These are phyloP conservation scores for Pseudevernia furfuracea DNA, from an alignment of 495 filamentous ascomycete species.

Conservation along the genomic window DNA sequence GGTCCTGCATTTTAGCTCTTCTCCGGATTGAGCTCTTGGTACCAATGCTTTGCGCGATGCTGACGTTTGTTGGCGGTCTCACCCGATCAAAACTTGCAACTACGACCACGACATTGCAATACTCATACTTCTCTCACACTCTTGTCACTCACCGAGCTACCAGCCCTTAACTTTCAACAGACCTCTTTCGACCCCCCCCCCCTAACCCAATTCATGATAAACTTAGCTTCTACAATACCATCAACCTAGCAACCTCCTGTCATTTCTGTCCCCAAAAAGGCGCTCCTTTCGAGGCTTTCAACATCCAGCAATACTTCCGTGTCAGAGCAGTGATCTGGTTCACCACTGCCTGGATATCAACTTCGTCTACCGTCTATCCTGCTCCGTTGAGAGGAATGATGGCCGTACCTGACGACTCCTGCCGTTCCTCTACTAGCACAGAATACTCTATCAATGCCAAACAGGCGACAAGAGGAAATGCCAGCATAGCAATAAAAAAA, in stretches of 20 bases:
- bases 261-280: not conserved
- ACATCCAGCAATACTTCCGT: slow-evolving; percentile 3
- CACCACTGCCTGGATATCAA: slow-evolving; percentile 18
- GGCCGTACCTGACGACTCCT: slow-evolving; percentile 3
- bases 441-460: not conserved
- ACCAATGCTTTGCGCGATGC: not conserved
- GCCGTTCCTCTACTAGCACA: slow-evolving; percentile 14
- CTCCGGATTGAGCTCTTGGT: no score
- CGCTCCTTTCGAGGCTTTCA: slow-evolving; percentile 14
- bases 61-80: not conserved
- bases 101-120: slow-evolving; percentile 3
- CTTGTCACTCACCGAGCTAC: not conserved
- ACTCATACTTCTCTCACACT: not conserved
- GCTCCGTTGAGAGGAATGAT: not conserved
- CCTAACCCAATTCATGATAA: not conserved
- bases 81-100: not conserved
- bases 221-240: not conserved
- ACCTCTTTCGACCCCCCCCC: not conserved
- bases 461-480: slow-evolving; percentile 13
- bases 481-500: not conserved
- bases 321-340: slow-evolving; percentile 4
- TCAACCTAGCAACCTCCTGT: not conserved
- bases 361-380: slow-evolving; percentile 14
- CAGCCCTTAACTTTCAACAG: not conserved
- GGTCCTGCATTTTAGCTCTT: not conserved